Evolutionary conservation across 2,329 filamentous ascomycete species (phyloP).

Genomic region (Helicocarpus griseus): DNA sequence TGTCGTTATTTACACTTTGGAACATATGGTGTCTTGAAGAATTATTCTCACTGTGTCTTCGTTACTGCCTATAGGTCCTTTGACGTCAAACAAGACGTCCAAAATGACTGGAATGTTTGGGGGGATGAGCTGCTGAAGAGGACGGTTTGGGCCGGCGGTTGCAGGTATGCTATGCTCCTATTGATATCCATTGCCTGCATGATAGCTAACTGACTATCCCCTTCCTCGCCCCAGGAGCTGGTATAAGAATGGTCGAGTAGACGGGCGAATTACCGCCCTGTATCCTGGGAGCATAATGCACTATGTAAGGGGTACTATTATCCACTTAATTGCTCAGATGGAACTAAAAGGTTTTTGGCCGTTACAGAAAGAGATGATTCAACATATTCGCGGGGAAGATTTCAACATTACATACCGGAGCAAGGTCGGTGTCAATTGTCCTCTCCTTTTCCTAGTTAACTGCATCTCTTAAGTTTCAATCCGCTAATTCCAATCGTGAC

Average conservation of each 20-base stretch:
- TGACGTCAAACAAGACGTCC: constrained; percentile 18
- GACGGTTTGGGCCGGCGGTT: constrained; percentile 18
- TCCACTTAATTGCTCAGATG: not conserved
- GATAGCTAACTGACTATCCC: too few relatives aligned
- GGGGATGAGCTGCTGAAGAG: constrained; percentile 22
- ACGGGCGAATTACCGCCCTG: constrained; percentile 12
- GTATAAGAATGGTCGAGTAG: constrained; percentile 19
- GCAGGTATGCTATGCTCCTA: constrained; percentile 9
- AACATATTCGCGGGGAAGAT: constrained; percentile 15
- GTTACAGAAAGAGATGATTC: constrained; percentile 11
- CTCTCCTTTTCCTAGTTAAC: not conserved
- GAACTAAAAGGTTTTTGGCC: not conserved
- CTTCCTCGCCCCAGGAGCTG: constrained; percentile 14
- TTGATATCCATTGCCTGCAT: too few relatives aligned
- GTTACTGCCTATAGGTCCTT: constrained; percentile 7
- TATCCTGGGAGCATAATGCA: constrained; percentile 12
- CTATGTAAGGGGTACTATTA: not conserved
- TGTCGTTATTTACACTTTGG: too few relatives aligned
- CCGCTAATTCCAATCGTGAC: too few relatives aligned
- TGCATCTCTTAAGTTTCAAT: too few relatives aligned
- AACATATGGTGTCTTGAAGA: not conserved
- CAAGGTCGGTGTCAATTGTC: not conserved
- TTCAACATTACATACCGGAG: constrained; percentile 15
- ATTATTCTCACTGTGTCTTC: not conserved
- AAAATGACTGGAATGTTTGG: constrained; percentile 23